Percentiles rank a stretch among this genome's conserved stretches.
Evolutionary conservation across 208 protist species (phyloP).

Genomic region (Leishmania amazonensis): DNA sequence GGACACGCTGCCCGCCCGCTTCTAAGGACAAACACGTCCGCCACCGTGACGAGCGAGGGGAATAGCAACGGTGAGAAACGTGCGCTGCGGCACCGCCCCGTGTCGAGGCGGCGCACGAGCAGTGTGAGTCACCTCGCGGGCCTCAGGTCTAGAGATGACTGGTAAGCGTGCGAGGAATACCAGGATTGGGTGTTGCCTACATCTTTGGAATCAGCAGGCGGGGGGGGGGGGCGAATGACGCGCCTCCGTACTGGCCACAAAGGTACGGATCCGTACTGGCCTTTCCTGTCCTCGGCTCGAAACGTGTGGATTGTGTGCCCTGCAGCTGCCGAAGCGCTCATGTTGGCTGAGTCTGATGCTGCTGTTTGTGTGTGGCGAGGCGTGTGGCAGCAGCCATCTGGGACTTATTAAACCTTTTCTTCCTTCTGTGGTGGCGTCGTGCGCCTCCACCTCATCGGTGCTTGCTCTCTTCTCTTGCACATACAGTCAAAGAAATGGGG

Average conservation of each 20-base stretch:
- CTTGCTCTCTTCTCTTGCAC: too few relatives aligned
- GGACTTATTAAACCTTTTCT: background rate
- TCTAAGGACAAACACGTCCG: constrained; percentile 24
- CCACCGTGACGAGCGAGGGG: constrained; percentile 19
- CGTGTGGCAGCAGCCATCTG: background rate
- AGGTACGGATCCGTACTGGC: background rate
- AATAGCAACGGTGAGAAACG: constrained; percentile 27
- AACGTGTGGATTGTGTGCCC: background rate
- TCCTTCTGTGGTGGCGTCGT: background rate
- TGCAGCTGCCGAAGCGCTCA: background rate
- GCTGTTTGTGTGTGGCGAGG: background rate
- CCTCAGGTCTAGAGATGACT: constrained; percentile 39
- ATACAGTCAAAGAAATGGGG: background rate
- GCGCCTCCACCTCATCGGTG: background rate
- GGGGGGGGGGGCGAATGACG: background rate
- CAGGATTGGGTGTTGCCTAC: background rate
- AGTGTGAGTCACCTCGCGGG: constrained; percentile 41
- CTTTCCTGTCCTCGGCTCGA: background rate
- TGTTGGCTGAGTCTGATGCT: background rate
- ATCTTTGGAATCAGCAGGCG: too few relatives aligned
- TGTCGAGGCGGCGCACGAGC: constrained; percentile 26
- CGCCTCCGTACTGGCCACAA: background rate
- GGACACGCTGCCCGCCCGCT: constrained; percentile 22
- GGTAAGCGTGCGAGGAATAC: constrained; percentile 20
- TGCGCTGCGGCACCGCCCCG: constrained; percentile 9